phyloP scores from a whole-genome alignment of 2,329 filamentous ascomycete genomes.

The Colletotrichum spinosum region DNA sequence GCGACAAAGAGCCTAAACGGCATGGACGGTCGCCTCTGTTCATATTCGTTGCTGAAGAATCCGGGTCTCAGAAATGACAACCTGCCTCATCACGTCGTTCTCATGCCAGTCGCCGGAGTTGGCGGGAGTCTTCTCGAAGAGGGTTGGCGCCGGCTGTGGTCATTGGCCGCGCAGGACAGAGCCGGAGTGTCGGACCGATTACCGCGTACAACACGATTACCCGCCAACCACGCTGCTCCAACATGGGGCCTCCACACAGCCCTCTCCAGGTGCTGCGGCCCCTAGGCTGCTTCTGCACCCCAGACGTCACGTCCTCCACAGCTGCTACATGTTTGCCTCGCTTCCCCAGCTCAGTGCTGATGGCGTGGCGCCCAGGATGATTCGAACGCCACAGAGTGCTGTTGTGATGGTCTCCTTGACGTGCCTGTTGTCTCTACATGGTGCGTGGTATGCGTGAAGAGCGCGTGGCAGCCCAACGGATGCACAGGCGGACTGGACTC shows the following conservation, averaged over 20 bases:
- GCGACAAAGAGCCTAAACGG: too few species aligned
- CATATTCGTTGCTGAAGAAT: slow-evolving; percentile 2
- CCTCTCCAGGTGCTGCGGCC: slow-evolving; percentile 27
- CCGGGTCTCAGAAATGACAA: slow-evolving; percentile 14
- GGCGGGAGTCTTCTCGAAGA: slow-evolving; percentile 24
- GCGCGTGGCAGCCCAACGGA: neutral
- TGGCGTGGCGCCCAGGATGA: slow-evolving; percentile 5
- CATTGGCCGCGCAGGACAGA: slow-evolving; percentile 25
- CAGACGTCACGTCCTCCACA: slow-evolving; percentile 20
- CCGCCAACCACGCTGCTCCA: slow-evolving; percentile 35
- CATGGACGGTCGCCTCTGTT: too few species aligned
- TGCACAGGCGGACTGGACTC: slow-evolving; percentile 41
- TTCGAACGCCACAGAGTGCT: too few species aligned
- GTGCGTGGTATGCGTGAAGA: slow-evolving; percentile 2
- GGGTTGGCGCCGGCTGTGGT: slow-evolving; percentile 24
- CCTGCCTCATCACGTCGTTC: slow-evolving; percentile 1
- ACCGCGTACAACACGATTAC: slow-evolving; percentile 32
- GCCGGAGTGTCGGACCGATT: slow-evolving; percentile 36
- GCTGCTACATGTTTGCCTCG: neutral
- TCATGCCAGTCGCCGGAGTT: slow-evolving; percentile 22
- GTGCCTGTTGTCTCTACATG: neutral
- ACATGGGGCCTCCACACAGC: slow-evolving; percentile 19
- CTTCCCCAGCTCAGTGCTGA: slow-evolving; percentile 12
- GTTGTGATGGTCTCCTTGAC: too few species aligned
- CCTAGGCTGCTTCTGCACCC: slow-evolving; percentile 35